A percentile compares a stretch with the other conserved stretches of the same genome.
Evolutionary conservation across 208 protist genomes (phyloP).

Genomic region (Crithidia fasciculata): DNA sequence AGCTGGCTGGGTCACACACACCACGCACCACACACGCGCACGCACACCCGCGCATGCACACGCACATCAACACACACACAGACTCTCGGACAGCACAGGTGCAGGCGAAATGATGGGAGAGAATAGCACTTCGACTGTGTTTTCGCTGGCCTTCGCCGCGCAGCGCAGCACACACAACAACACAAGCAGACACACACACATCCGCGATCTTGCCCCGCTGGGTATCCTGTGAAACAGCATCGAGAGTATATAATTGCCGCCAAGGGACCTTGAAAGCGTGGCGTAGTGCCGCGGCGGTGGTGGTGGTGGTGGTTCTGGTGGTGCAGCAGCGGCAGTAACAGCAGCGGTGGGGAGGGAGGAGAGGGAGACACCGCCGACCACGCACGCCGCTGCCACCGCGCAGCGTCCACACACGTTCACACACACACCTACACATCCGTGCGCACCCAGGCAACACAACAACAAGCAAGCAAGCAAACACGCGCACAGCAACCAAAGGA

Average conservation of each 20-base stretch:
- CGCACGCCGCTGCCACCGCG: too few relatives aligned
- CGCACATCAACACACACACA: not conserved
- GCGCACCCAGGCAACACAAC: not conserved
- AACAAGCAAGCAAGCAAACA: too few relatives aligned
- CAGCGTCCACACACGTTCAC: too few relatives aligned
- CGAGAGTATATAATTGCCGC: slow-evolving; percentile 37
- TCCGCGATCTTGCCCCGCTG: slow-evolving; percentile 38
- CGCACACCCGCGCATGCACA: slow-evolving; percentile 4
- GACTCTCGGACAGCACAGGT: slow-evolving; percentile 38
- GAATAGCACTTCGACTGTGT: slow-evolving; percentile 34
- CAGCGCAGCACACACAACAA: not conserved
- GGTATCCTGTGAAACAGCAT: slow-evolving; percentile 47
- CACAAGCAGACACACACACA: slow-evolving; percentile 1
- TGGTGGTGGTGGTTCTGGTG: too few relatives aligned
- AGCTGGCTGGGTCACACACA: not conserved
- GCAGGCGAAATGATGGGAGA: slow-evolving; percentile 30
- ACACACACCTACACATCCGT: too few relatives aligned
- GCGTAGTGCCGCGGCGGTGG: not conserved
- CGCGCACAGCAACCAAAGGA: not conserved
- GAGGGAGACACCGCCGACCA: too few relatives aligned
- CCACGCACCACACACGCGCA: too few relatives aligned
- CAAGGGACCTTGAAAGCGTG: slow-evolving; percentile 39
- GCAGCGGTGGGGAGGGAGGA: too few relatives aligned
- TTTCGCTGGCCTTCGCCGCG: slow-evolving; percentile 27
- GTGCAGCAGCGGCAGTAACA: too few relatives aligned